Base-by-base conservation (phyloP, 2,329 filamentous ascomycete genomes). In the Cladosporium phlei region DNA sequence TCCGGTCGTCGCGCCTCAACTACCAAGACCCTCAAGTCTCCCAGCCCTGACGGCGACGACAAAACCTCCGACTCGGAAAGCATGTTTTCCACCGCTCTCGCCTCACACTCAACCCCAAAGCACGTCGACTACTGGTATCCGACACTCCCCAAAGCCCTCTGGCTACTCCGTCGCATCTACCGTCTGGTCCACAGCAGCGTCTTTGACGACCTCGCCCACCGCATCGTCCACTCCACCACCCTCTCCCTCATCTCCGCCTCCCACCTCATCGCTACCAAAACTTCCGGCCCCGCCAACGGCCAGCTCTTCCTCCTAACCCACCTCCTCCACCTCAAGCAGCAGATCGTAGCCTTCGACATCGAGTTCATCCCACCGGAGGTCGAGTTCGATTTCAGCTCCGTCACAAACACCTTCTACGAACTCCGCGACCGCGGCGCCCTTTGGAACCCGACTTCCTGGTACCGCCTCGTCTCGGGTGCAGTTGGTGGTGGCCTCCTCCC, bases 301-400 rank as follows among this genome's bases (percentile, higher is more conserved):
- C 86, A 95, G 56, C 77, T 98, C 4, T 98, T 98, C 68, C 83
- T 96, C 60, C 84, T 98, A 58, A 93, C 91, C 58, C 95, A 98
- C 63, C 77, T 98, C 2, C 83, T 98, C 39, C 84, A 96, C 39
- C 79, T 98, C 42, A 97, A 97, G 67, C 94, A 96, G 63, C 88
- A 96, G 64, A 86, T 98, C 42, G 83, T 98, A 20, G 90, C 90
- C 8, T 89, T 98, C 52, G 93, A 98, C 69, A 96, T 98, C 55
- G 90, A 85, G 61, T 85, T 78, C 57, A 78, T 83, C 16, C 77
- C 78, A 2, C 80, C 81, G 3, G 81, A 85, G 52, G 71, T 84
- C 38, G 75, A 76, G 11, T 76, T 85, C 61, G 81, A 85, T 64
- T 83, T 85, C 62, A 80, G 79, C n/a, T 75, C 73, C 39, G 69